These are phyloP conservation scores for Gentiana dahurica DNA, from an alignment of 257 asterid genomes.

Conservation along the genomic window DNA sequence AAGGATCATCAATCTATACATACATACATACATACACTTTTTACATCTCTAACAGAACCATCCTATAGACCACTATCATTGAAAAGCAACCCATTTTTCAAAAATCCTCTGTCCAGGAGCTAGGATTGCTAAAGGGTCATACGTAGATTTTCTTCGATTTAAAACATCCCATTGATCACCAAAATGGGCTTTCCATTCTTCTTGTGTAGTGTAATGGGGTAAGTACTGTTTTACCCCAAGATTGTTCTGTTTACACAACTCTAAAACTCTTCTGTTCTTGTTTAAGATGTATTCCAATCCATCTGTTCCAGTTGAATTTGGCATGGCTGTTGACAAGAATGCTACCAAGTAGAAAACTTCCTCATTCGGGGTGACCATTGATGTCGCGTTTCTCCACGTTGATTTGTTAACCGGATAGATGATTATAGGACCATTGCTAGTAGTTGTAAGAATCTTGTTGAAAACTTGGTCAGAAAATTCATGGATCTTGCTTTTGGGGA, in stretches of 20 bases:
- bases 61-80: constrained; percentile 17
- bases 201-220: constrained; percentile 59
- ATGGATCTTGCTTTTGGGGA: constrained; percentile 64
- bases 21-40: background rate
- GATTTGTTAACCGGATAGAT: constrained; percentile 85
- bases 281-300: constrained; percentile 46
- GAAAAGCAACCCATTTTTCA: constrained; percentile 29
- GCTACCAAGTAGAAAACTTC: constrained; percentile 74
- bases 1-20: no score
- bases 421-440: constrained; percentile 81
- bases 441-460: constrained; percentile 57
- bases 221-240: constrained; percentile 78
- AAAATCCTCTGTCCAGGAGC: constrained; percentile 93
- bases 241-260: constrained; percentile 30
- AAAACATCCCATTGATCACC: constrained; percentile 71
- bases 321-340: constrained; percentile 60
- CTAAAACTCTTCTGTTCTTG: constrained; percentile 48
- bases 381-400: constrained; percentile 78
- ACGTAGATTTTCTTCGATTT: constrained; percentile 45
- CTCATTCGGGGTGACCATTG: constrained; percentile 69
- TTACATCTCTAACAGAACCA: constrained; percentile 4
- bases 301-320: constrained; percentile 60
- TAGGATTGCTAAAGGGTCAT: constrained; percentile 81
- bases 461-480: constrained; percentile 60
- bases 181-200: constrained; percentile 85